Base-by-base conservation (phyloP, 163 green algal species). In the Scenedesmus sp. region DNA sequence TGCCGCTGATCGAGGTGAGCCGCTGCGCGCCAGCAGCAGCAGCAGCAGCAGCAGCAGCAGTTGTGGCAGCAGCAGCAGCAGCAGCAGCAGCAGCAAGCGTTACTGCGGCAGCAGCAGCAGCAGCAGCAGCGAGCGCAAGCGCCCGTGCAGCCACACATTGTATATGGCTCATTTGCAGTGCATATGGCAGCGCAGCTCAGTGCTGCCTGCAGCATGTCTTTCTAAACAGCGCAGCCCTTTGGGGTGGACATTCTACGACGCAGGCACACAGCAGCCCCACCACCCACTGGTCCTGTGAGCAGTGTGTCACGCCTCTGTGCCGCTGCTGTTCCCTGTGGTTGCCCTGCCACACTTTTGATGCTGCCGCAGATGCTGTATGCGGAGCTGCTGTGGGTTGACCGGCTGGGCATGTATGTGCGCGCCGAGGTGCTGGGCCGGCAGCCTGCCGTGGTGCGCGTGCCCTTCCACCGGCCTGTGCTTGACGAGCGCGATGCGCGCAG, bases 301-400 rank as follows among this genome's bases (percentile, higher is more conserved):
- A 46, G 34, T 46, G 34, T 46, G 34, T 46, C 34, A 46, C 34
- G 34, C 34, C 34, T 46, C 34, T 46, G 34, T 46, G 34, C 34
- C 34, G 34, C 34, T 46, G 34, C 34, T 46, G 20, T 13, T 10
- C 62, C 9, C 18, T 70, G 62, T 23, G 10, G 10, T 10, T 54
- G 1, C 34, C 77, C 77, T 60, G 34, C 34, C 46, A 2, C 10
- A 13, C 46, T 46, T 46, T 46, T 46, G 34, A 46, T 46, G 34
- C 34, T 46, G 34, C 70, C 52, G 79, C 95, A 98, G 92, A 97
- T 98, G 94, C 59, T 56, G n/a, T 96, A 95, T 86, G 95, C 96
- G 12, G 96, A 99, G 96, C 94, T 99, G 92, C 92, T 99, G 88
- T 99, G 97, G 97, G 91, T 99, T 60, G 97, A 99, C 95, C 88